Percentiles rank a stretch among this genome's conserved stretches.
These are phyloP conservation scores for Hymenochaete sp. DNA, from an alignment of 1,284 basidiomycete species.

Conservation along the genomic window DNA sequence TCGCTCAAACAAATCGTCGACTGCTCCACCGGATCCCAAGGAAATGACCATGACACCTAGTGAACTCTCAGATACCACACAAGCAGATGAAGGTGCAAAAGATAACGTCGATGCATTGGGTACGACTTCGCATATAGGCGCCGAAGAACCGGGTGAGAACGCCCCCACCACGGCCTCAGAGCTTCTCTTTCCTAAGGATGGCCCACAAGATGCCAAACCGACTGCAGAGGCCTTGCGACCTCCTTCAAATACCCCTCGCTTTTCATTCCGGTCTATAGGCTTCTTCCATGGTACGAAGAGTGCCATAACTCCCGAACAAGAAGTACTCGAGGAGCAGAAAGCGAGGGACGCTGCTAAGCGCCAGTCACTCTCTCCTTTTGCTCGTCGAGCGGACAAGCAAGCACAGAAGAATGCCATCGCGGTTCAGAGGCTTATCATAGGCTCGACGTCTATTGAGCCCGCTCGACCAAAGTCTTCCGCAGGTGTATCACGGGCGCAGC, in stretches of 20 bases:
- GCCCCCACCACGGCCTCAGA: neutral
- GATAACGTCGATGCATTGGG: constrained; percentile 8
- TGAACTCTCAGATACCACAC: too few species aligned
- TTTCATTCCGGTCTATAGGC: constrained; percentile 33
- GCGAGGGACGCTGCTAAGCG: constrained; percentile 30
- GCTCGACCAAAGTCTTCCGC: constrained; percentile 30
- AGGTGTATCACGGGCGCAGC: constrained; percentile 38
- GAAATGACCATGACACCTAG: neutral
- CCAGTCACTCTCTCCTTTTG: constrained; percentile 25
- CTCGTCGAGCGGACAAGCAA: constrained; percentile 39
- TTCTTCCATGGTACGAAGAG: constrained; percentile 32
- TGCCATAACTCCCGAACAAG: constrained; percentile 30
- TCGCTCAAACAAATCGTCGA: constrained; percentile 1
- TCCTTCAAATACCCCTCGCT: constrained; percentile 14
- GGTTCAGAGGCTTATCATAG: constrained; percentile 61
- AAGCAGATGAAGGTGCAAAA: neutral
- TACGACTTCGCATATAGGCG: constrained; percentile 3
- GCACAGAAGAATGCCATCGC: constrained; percentile 56
- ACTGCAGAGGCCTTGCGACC: neutral
- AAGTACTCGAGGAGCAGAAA: constrained; percentile 32
- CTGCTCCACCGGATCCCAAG: neutral
- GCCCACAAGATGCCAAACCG: neutral
- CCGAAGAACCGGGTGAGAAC: neutral
- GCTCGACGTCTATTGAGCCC: constrained; percentile 31
- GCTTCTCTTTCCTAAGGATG: too few species aligned